Evolutionary conservation across 306 rosid species (phyloP).

Genomic region (Morella rubra): DNA sequence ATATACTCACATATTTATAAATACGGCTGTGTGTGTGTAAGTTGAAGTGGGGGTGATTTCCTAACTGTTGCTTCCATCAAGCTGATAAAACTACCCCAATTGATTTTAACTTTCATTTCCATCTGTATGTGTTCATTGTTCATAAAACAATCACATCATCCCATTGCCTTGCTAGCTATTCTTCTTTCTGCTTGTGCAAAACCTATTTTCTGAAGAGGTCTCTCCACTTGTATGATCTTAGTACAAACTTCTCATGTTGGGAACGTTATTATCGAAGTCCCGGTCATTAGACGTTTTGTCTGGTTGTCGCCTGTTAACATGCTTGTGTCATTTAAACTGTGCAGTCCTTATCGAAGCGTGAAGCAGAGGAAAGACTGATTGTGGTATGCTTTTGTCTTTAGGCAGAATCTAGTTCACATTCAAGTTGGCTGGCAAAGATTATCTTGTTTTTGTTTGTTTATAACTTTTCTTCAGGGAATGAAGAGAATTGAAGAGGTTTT

Average conservation of each 20-base stretch:
- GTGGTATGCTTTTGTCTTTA: slow-evolving; percentile 56
- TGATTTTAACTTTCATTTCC: neutral
- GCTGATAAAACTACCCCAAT: neutral
- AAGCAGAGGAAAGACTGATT: slow-evolving; percentile 76
- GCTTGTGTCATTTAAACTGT: slow-evolving; percentile 13
- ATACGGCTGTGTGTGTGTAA: no score
- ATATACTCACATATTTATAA: no score
- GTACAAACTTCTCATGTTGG: neutral
- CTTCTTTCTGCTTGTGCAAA: neutral
- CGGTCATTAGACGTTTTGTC: neutral
- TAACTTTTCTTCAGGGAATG: slow-evolving; percentile 52
- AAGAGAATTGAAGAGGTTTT: slow-evolving; percentile 69
- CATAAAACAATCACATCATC: neutral
- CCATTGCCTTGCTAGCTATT: neutral
- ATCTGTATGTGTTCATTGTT: neutral
- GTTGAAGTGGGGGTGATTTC: neutral
- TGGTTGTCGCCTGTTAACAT: neutral
- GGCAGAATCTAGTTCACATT: slow-evolving; percentile 14
- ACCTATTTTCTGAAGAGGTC: neutral
- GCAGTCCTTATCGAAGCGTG: slow-evolving; percentile 76
- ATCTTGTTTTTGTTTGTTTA: slow-evolving; percentile 20
- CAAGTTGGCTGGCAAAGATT: slow-evolving; percentile 21
- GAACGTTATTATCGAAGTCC: neutral
- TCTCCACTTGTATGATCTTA: neutral
- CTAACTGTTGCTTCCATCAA: neutral